A percentile compares a stretch with the other conserved stretches of the same genome.
Evolutionary conservation across 306 rosid genomes (phyloP).

Genomic region (Vicia villosa): DNA sequence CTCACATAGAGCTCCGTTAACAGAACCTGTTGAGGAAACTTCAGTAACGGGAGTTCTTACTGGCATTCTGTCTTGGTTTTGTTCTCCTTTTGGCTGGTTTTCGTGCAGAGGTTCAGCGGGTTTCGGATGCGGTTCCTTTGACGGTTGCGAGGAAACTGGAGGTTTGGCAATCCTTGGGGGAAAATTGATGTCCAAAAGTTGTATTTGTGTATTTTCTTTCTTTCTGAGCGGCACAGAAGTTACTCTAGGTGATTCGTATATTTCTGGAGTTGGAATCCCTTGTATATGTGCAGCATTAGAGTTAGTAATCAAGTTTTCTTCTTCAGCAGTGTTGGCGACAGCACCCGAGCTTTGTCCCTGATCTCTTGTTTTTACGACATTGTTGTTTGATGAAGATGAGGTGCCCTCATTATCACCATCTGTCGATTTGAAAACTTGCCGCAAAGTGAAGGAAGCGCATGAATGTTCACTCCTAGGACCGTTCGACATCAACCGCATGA

Average conservation of each 20-base stretch:
- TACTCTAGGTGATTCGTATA: conserved; percentile 87
- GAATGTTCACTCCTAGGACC: conserved; percentile 91
- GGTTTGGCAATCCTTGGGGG: conserved; percentile 69
- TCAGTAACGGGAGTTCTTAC: conserved; percentile 44
- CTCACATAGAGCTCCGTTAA: conserved; percentile 70
- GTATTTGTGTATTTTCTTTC: conserved; percentile 56
- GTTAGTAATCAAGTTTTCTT: conserved; percentile 52
- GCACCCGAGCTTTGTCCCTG: conserved; percentile 63
- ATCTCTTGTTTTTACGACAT: conserved; percentile 53
- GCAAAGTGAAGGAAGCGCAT: conserved; percentile 76
- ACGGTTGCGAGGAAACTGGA: conserved; percentile 41
- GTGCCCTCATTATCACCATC: conserved; percentile 71
- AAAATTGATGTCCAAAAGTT: conserved; percentile 90
- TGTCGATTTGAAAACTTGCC: conserved; percentile 82
- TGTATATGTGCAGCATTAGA: conserved; percentile 61
- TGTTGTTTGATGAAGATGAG: conserved; percentile 69
- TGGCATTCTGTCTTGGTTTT: conserved; percentile 37
- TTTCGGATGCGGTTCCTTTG: conserved; percentile 41
- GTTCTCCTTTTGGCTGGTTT: conserved; percentile 50
- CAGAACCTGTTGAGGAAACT: conserved; percentile 78
- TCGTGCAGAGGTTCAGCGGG: conserved; percentile 52
- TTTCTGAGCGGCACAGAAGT: conserved; percentile 67
- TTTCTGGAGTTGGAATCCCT: conserved; percentile 97
- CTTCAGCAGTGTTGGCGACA: conserved; percentile 57
- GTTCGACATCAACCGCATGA: conserved; percentile 84